phyloP scores from a whole-genome alignment of 2,329 filamentous ascomycete species.

The Scedosporium aurantiacum region DNA sequence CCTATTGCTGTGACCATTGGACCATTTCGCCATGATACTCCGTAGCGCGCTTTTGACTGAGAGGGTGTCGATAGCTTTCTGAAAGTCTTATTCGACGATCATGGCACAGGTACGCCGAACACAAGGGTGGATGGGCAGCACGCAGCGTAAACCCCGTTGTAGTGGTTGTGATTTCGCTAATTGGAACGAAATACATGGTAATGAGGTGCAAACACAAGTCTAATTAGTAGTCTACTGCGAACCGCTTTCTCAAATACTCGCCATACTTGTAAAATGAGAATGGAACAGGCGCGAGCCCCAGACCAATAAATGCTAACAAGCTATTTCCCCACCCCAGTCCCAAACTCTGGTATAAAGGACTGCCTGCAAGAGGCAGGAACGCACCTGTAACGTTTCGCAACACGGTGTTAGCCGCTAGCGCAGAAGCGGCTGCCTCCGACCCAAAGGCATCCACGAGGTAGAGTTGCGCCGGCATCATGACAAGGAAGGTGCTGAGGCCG shows the following conservation, averaged over 20 bases:
- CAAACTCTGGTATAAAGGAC: conserved; percentile 29
- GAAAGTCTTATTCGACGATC: too few species aligned
- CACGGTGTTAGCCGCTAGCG: conserved; percentile 52
- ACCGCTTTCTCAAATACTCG: conserved; percentile 28
- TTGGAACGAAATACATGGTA: too few species aligned
- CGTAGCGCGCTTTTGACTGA: too few species aligned
- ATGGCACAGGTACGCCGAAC: too few species aligned
- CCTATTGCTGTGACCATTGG: too few species aligned
- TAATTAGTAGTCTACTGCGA: conserved; percentile 15
- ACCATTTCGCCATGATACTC: too few species aligned
- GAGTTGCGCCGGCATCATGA: conserved; percentile 41
- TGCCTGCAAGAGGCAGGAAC: conserved; percentile 49
- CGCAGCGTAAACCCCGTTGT: too few species aligned
- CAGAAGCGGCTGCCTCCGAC: conserved; percentile 32
- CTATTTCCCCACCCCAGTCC: conserved; percentile 40
- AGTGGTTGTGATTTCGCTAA: too few species aligned
- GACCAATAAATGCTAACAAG: conserved; percentile 32
- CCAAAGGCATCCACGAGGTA: conserved; percentile 52
- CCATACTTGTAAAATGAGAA: conserved; percentile 34
- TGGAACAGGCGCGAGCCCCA: conserved; percentile 31
- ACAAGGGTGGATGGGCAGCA: too few species aligned
- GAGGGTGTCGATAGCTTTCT: too few species aligned
- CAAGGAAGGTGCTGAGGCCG: conserved; percentile 31
- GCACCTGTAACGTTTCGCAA: conserved; percentile 51
- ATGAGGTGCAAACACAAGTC: too few species aligned